phyloP scores from a whole-genome alignment of 2,329 filamentous ascomycete genomes.

The Paramyrothecium sp. region DNA sequence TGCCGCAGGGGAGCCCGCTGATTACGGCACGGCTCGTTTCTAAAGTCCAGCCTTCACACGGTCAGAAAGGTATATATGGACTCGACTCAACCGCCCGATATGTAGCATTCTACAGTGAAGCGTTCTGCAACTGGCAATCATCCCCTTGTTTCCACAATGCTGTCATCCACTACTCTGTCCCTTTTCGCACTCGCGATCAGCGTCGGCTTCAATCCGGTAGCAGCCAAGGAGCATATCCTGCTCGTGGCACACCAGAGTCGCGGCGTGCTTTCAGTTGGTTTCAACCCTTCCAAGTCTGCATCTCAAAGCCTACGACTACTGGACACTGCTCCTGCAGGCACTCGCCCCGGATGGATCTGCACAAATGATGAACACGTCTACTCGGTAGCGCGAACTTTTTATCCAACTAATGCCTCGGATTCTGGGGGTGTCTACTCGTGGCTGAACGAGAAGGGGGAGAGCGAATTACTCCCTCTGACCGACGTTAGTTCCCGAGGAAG shows the following conservation, averaged over 20 bases:
- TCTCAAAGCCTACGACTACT: background rate
- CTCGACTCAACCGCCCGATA: too few relatives aligned
- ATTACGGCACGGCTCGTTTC: too few relatives aligned
- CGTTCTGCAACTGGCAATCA: too few relatives aligned
- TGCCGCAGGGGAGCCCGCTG: too few relatives aligned
- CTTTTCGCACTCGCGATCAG: too few relatives aligned
- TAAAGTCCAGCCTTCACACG: too few relatives aligned
- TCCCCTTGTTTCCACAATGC: too few relatives aligned
- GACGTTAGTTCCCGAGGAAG: background rate
- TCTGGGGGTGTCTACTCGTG: background rate
- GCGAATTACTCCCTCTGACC: background rate
- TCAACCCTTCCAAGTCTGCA: background rate
- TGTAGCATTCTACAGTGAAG: too few relatives aligned
- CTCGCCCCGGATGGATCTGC: background rate
- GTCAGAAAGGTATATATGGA: too few relatives aligned
- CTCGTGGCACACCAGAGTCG: background rate
- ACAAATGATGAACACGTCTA: background rate
- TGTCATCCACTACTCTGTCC: too few relatives aligned
- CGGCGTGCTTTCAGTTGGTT: background rate
- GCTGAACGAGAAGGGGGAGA: background rate
- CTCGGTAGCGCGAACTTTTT: background rate
- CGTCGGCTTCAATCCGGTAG: too few relatives aligned
- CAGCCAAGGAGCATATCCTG: background rate
- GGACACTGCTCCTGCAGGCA: background rate
- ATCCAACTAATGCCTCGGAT: background rate